Evolutionary conservation across 2,329 filamentous ascomycete genomes (phyloP), one percentile per base, ranked within the genome.

Genomic region (Shiraia sp.): DNA sequence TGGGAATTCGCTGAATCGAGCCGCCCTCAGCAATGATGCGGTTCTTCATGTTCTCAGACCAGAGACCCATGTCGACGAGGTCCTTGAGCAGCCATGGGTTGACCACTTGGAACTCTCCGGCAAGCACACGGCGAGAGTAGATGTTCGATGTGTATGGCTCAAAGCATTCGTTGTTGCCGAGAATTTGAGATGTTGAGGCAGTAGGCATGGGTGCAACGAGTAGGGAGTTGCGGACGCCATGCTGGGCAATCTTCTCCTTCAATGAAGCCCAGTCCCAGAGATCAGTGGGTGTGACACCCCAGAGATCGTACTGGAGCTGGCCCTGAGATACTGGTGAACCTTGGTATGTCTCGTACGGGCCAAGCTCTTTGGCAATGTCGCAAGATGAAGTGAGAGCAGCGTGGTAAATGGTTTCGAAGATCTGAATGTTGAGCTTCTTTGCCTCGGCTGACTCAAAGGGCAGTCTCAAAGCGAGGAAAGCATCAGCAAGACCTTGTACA

Each of bases 11-110:
- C 73, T 97, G 93, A 41, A 99, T 87, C 14, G 92, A 97, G 55
- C 93, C 93, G 57, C 89, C 89, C 50, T 96, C 92, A 43, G 93
- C 87, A 65, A 99, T 99, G 79, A 99, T 99, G 62, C 93, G 90
- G 80, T 99, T 99, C 86, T 99, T 99, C 93, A 99, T 99, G 77
- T 90, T 90, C 75, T 99, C 92, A 33, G 92, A 96, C 93, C 93
- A 99, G 31, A 99, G 80, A 48, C 93, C 93, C 77, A 96, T 88
- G 67, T 99, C 93, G 57, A 99, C 93, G 22, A 99, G 84, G 64
- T 99, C 93, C 80, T 96, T 96, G 48, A 99, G 83, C 51, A 99
- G 76, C 93, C 93, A 99, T 37, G 93, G 93, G 79, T 99, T 99
- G 71, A 99, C 93, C 40, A 99, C 90, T 76, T 99, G 93, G 84